Base-by-base conservation (phyloP, 257 asterid species). In the Thymus quinquecostatus region DNA sequence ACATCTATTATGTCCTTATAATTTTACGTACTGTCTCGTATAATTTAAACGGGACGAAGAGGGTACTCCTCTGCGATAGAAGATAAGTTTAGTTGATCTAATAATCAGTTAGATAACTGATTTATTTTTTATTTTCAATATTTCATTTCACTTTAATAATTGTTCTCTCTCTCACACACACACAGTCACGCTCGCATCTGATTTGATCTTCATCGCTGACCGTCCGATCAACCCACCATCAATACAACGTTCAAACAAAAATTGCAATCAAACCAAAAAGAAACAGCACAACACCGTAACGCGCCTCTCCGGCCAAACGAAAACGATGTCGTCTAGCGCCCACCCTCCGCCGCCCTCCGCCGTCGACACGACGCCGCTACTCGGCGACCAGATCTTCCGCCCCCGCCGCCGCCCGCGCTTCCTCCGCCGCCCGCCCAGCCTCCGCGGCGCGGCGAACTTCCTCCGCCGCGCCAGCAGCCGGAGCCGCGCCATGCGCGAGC, bases 281-380 rank as follows among this genome's bases (percentile, higher is more conserved):
- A 38, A 10, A 28, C 61, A 36, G 43, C 63, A 38, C 41, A 76
- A 64, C 64, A 48, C 33, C 60, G 58, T 47, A 10, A 71, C 32
- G 64, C 66, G 11, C 57, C 70, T 64, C 73, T 51, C 67, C 83
- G 64, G 64, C 28, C 64, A 59, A 5, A 21, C 21, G 5, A 50
- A 36, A 64, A 69, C 73, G 61, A 79, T 79, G 86, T 66, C 83
- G 60, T 61, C 84, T 2, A 57, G 63, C 75, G 51, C 55, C 77
- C 51, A 64, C 64, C 7, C 71, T 28, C 66, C 72, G 44, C 45
- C 77, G 40, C 71, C 76, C 21, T 45, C 78, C 75, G 62, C 77
- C 72, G 83, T 85, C 43, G 89, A 86, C 45, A 9, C 87, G 45
- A 41, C 91, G 50, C 95, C 97, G 70, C 71, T 91, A 34, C 88